Conservation (phyloP, 805 yeast genomes). For the Debaryomyces maramus region DNA sequence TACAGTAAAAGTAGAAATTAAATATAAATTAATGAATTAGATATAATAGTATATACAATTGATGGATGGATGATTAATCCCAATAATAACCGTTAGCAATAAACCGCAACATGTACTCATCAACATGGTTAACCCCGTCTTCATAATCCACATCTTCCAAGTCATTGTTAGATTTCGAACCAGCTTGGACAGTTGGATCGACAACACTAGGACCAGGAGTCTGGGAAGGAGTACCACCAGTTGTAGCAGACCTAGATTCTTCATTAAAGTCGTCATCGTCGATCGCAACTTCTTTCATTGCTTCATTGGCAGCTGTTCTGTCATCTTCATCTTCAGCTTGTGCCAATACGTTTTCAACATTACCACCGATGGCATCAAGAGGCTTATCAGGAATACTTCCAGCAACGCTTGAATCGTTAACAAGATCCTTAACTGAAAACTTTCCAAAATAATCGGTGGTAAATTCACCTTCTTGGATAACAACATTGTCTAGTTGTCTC, state of each 20-base stretch:
- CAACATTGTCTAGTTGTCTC: slow-evolving; percentile 88
- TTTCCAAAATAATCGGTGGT: slow-evolving; percentile 95
- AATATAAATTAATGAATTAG: too few species aligned
- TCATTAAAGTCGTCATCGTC: slow-evolving; percentile 87
- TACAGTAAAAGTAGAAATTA: too few species aligned
- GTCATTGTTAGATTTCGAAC: slow-evolving; percentile 21
- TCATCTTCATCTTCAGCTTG: slow-evolving; percentile 96
- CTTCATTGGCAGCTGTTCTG: slow-evolving; percentile 83
- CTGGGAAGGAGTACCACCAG: slow-evolving; percentile 23
- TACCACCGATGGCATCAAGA: slow-evolving; percentile 34
- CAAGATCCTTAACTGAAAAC: slow-evolving; percentile 78
- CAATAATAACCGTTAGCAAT: slow-evolving; percentile 77
- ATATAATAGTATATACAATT: too few species aligned
- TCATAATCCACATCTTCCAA: slow-evolving; percentile 48
- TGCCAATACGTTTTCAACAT: slow-evolving; percentile 65
- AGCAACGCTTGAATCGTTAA: slow-evolving; percentile 57
- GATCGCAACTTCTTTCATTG: slow-evolving; percentile 79
- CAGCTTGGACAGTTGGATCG: slow-evolving; percentile 10
- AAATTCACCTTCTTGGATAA: slow-evolving; percentile 96
- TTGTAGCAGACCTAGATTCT: slow-evolving; percentile 20
- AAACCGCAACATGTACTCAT: slow-evolving; percentile 92
- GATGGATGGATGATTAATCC: slow-evolving; percentile 6
- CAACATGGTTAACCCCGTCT: slow-evolving; percentile 78
- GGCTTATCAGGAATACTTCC: slow-evolving; percentile 43
- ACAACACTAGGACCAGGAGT: slow-evolving; percentile 27